Conservation (phyloP, 192 early-diverging fungal species). For the Oehlia diaphana region DNA sequence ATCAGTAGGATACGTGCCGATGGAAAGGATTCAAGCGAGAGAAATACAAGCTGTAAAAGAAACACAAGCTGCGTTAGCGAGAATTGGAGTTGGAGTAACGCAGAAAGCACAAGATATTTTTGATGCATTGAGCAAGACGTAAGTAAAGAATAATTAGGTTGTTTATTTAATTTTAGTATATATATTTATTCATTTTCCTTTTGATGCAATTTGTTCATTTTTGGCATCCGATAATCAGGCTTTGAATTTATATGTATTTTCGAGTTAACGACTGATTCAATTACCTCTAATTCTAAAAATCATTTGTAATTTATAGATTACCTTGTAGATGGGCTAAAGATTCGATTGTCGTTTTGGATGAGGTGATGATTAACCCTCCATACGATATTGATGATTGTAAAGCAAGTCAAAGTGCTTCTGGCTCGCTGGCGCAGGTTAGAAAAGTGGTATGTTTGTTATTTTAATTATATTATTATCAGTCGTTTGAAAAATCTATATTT, state of each 20-base stretch:
- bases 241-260: not conserved
- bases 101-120: constrained; percentile 75
- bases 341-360: constrained; percentile 78
- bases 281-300: not conserved
- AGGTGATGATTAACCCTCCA: constrained; percentile 73
- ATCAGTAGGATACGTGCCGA: constrained; percentile 44
- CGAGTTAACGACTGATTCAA: not conserved
- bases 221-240: not conserved
- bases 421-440: constrained; percentile 67
- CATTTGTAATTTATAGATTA: constrained; percentile 43
- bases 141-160: constrained; percentile 29
- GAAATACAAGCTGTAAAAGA: constrained; percentile 54
- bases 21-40: constrained; percentile 54
- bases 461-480: not conserved
- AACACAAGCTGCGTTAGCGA: constrained; percentile 46
- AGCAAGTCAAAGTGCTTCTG: constrained; percentile 52
- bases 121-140: constrained; percentile 79
- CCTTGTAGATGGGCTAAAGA: constrained; percentile 79
- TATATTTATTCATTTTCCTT: constrained; percentile 16
- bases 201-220: not conserved
- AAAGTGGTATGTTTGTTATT: constrained; percentile 62
- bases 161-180: not conserved
- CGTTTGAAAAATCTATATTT: not conserved
- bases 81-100: constrained; percentile 80
- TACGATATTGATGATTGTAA: constrained; percentile 72